Percentiles rank a stretch among this genome's conserved stretches.
Evolutionary conservation across 306 rosid genomes (phyloP).

Genomic region (Cicer judaicum): DNA sequence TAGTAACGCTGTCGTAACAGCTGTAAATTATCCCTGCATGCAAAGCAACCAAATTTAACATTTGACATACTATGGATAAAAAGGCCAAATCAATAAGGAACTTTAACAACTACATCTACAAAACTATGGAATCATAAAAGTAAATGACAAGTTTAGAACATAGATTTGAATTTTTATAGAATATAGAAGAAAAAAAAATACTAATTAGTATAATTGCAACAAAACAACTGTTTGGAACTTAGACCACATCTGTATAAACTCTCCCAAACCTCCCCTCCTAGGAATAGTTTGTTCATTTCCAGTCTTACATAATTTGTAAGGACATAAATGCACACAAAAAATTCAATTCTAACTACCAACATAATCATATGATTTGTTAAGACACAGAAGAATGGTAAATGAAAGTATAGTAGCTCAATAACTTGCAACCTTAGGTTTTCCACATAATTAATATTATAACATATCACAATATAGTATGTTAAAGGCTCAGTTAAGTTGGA

Average conservation of each 20-base stretch:
- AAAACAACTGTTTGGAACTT: neutral
- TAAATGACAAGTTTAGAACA: conserved; percentile 17
- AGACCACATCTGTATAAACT: neutral
- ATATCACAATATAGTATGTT: conserved; percentile 16
- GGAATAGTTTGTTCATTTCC: too few species aligned
- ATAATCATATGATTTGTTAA: conserved; percentile 27
- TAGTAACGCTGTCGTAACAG: conserved; percentile 90
- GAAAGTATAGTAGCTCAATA: conserved; percentile 10
- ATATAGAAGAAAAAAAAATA: neutral
- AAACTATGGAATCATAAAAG: conserved; percentile 1
- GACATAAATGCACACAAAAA: conserved; percentile 31
- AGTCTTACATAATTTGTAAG: neutral
- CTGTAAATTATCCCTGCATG: conserved; percentile 84
- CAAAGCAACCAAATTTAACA: conserved; percentile 38
- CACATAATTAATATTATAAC: conserved; percentile 16
- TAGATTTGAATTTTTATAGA: neutral
- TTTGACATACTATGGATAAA: conserved; percentile 34
- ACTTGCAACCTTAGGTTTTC: conserved; percentile 26
- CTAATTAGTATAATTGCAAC: conserved; percentile 15
- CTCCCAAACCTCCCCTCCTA: too few species aligned
- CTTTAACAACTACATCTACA: conserved; percentile 19
- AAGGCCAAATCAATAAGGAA: conserved; percentile 35
- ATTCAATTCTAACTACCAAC: conserved; percentile 36
- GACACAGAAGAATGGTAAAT: neutral
- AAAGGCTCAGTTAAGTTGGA: conserved; percentile 41